Percentiles rank a stretch among this genome's conserved stretches.
Evolutionary conservation across 257 asterid genomes (phyloP).

Genomic region (Gynochthodes officinalis): DNA sequence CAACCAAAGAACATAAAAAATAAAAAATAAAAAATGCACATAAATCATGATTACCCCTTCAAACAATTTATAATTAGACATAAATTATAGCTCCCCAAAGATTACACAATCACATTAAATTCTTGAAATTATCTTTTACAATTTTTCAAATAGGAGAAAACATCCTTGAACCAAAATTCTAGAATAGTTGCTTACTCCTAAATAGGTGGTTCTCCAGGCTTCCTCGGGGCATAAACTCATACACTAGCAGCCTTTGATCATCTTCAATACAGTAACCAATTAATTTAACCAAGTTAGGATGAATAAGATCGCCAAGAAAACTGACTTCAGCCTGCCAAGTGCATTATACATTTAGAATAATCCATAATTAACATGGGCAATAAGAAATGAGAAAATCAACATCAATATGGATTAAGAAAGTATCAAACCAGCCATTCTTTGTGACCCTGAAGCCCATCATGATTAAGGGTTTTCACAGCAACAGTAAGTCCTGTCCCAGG

Average conservation of each 20-base stretch:
- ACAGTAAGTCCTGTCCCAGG: slow-evolving; percentile 99
- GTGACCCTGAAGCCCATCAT: slow-evolving; percentile 98
- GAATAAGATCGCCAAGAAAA: slow-evolving; percentile 88
- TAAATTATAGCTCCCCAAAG: background rate
- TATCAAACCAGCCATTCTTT: slow-evolving; percentile 96
- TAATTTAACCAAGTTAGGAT: slow-evolving; percentile 86
- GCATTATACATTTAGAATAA: slow-evolving; percentile 22
- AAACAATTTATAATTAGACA: background rate
- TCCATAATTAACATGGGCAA: slow-evolving; percentile 12
- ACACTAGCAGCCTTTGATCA: slow-evolving; percentile 87
- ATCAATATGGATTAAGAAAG: slow-evolving; percentile 26
- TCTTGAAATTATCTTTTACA: background rate
- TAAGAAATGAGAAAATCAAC: slow-evolving; percentile 10
- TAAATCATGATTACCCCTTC: background rate
- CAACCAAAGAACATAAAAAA: slow-evolving; percentile 1
- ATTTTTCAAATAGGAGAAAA: background rate
- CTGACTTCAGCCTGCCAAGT: slow-evolving; percentile 90
- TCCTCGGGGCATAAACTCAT: slow-evolving; percentile 98
- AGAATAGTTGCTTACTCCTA: slow-evolving; percentile 57
- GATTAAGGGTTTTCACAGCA: slow-evolving; percentile 95
- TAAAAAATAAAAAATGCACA: background rate
- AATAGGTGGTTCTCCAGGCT: slow-evolving; percentile 98
- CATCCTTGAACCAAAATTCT: slow-evolving; percentile 18
- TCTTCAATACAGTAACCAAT: slow-evolving; percentile 98
- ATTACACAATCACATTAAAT: background rate